phyloP scores from a whole-genome alignment of 495 filamentous ascomycete species.

The Pyrenula massariospora region DNA sequence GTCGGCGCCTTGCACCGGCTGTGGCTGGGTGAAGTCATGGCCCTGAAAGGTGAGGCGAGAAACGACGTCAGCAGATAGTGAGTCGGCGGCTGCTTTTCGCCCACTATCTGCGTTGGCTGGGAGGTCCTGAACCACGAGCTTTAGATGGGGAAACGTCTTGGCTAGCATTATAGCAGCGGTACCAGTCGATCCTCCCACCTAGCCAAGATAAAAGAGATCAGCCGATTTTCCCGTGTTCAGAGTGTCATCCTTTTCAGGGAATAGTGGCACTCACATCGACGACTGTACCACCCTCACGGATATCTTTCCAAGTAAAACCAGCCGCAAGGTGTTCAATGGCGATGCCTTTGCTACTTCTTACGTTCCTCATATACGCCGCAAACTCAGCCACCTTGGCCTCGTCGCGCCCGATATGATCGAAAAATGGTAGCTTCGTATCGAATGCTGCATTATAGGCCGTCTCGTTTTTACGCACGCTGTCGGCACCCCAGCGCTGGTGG shows the following conservation, averaged over 20 bases:
- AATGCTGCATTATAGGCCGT: constrained; percentile 20
- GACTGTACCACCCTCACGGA: neutral
- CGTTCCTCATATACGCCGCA: constrained; percentile 14
- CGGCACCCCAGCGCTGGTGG: constrained; percentile 6
- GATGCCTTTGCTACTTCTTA: constrained; percentile 8
- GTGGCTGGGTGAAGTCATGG: constrained; percentile 37
- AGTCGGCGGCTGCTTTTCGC: constrained; percentile 25
- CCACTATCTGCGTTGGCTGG: constrained; percentile 24
- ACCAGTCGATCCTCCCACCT: constrained; percentile 23
- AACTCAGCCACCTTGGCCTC: constrained; percentile 6
- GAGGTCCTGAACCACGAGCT: constrained; percentile 17
- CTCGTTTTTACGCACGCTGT: constrained; percentile 7
- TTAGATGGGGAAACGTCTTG: constrained; percentile 16
- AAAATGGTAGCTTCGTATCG: constrained; percentile 15
- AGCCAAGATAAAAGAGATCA: constrained; percentile 27
- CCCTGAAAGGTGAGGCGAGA: constrained; percentile 28
- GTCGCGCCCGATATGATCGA: constrained; percentile 8
- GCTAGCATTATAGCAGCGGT: constrained; percentile 18
- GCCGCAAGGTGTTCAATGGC: constrained; percentile 11
- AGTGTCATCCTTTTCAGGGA: constrained; percentile 33
- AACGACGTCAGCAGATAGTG: constrained; percentile 19
- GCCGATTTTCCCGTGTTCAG: constrained; percentile 27
- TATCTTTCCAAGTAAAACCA: constrained; percentile 12
- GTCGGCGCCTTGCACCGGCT: constrained; percentile 34
- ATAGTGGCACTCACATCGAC: constrained; percentile 25